Percentiles rank a stretch among this genome's conserved stretches.
phyloP scores from a whole-genome alignment of 805 yeast species.

The Zygotorulaspora sp. region DNA sequence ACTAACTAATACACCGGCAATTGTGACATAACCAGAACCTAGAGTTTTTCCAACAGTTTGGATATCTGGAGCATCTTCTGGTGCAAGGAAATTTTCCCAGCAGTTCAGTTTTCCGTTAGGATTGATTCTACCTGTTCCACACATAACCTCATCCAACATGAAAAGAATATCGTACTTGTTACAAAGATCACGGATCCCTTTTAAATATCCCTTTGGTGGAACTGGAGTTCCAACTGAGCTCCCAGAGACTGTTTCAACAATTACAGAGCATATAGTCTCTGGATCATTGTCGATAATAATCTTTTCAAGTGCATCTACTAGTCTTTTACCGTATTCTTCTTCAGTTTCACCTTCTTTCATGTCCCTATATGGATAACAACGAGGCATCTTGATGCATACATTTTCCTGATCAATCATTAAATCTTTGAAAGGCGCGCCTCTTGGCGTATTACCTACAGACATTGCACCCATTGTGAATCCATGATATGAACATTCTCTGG shows the following conservation, averaged over 20 bases:
- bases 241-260: constrained; percentile 46
- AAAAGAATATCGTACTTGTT: constrained; percentile 49
- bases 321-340: constrained; percentile 38
- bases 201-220: constrained; percentile 45
- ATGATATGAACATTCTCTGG: constrained; percentile 45
- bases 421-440: constrained; percentile 36
- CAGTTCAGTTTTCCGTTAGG: constrained; percentile 43
- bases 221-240: constrained; percentile 44
- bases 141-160: constrained; percentile 54
- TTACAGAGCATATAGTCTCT: constrained; percentile 40
- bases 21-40: constrained; percentile 47
- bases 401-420: constrained; percentile 26
- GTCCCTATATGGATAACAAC: constrained; percentile 36
- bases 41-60: constrained; percentile 47
- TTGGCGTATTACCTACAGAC: constrained; percentile 38
- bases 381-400: constrained; percentile 30
- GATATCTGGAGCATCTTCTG: constrained; percentile 43
- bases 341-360: constrained; percentile 36
- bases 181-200: constrained; percentile 44
- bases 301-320: constrained; percentile 41
- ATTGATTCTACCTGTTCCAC: constrained; percentile 49
- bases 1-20: constrained; percentile 44
- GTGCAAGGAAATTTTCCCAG: constrained; percentile 42
- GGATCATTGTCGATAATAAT: constrained; percentile 42
- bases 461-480: constrained; percentile 47